Base-by-base conservation (phyloP, 2,329 filamentous ascomycete genomes). In the Chaetomiaceae sp. region DNA sequence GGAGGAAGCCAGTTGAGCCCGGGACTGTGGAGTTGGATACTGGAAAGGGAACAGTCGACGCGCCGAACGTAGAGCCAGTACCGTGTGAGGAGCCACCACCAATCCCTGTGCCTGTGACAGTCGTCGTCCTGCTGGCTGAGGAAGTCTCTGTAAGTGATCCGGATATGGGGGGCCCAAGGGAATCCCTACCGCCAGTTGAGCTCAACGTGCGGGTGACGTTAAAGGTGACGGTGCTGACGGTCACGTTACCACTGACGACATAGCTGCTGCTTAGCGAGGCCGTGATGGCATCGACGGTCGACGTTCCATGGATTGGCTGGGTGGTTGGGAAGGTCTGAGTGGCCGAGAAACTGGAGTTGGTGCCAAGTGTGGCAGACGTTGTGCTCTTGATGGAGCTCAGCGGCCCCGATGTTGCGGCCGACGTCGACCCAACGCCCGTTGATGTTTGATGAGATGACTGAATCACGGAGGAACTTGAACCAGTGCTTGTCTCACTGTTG, bases 11-110 rank as follows among this genome's bases (percentile, higher is more conserved):
- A 9, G 39, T 42, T 5, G 39, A 30, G 17, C 4, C 4, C n/a
- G 12, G 7, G 19, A 5, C 13, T 13, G 51, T 52, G 25, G 48
- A 54, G 19, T 56, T 56, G 5, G 44, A 21, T 2, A 53, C 21
- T 12, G 49, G 55, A 44, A 55, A 57, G 10, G 55, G 51, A n/a
- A 39, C 27, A 2, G 50, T 23, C 12, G 44, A 35, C 10, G 43
- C 8, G 4, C 16, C 5, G 20, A 16, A 19, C 30, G 43, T 14
- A 21, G 31, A 14, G n/a, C 21, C 25, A 5, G 44, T 42, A 13
- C 34, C 21, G 31, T 21, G 20, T 19, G 21, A 27, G 20, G 21
- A 38, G 13, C 13, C 31, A 10, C 38, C 19, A n/a, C 33, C 23
- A 23, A 44, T 48, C 16, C 20, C 52, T 14, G 40, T 13, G 21